Base-by-base conservation (phyloP, 2,329 filamentous ascomycete species). In the Drechslerella dactyloides region DNA sequence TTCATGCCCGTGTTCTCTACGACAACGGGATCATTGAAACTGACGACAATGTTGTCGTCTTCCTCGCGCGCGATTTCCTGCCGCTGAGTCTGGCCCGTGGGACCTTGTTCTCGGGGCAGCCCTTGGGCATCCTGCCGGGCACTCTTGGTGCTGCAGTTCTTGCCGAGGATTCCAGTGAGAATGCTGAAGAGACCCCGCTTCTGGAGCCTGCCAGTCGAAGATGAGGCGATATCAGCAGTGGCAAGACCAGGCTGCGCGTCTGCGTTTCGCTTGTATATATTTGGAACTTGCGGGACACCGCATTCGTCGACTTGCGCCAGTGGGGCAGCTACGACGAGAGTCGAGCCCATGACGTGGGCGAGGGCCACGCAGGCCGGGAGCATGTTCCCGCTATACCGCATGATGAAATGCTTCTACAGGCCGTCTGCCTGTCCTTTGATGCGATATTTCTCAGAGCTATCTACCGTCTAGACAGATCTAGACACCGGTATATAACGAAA, bases 351-450 rank as follows among this genome's bases (percentile, higher is more conserved):
- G 17, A 72, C 37, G 10, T 58, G 37, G 33, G 33, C 51, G 33
- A 60, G 35, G 19, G 60, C 68, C 59, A 65, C 55, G 30, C 68
- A 72, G 27, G 51, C 44, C 17, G 68, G 60, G 30, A 72, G 30
- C 27, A 72, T n/a, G 30, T 37, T 60, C 21, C 35, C 13, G 48
- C 19, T 33, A 46, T 72, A 72, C 23, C 68, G 60, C 68, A 72
- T 72, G 21, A 11, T 30, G 24, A 4, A n/a, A 48, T 48, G 6
- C 44, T 65, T 52, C n/a, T 40, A 46, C 30, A 23, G 17, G 48
- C 15, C 24, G 37, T 33, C 17, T 37, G 24, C 44, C 7, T 33
- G 33, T 23, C 10, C 21, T 35, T 44, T 46, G 2, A 64, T 24
- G 21, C 19, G 44, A 19, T 11, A 17, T 21, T 48, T 15, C 44